These are phyloP conservation scores for Paecilomyces sp. DNA, from an alignment of 2,329 filamentous ascomycete genomes.

Conservation along the genomic window DNA sequence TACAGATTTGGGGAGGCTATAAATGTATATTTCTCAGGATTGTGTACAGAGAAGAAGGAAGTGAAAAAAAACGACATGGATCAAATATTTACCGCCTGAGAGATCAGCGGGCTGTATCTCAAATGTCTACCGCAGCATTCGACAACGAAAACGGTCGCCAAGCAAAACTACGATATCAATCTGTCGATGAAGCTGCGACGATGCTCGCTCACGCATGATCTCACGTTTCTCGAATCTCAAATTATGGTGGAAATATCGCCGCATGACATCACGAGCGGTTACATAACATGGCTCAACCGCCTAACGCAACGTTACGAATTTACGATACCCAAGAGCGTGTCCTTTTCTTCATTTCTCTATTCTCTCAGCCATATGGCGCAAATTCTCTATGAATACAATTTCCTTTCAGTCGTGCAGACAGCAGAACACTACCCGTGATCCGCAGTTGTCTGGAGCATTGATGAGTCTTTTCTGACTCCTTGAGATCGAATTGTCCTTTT, in stretches of 20 bases:
- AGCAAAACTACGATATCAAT: not conserved
- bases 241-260: not conserved
- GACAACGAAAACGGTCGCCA: not conserved
- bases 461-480: too few species aligned
- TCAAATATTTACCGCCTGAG: not conserved
- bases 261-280: not conserved
- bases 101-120: not conserved
- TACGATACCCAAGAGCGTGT: not conserved
- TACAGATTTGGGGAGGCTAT: not conserved
- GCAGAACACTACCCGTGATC: too few species aligned
- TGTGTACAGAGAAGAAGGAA: not conserved
- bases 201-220: not conserved
- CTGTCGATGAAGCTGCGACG: not conserved
- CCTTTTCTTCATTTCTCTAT: not conserved
- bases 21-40: not conserved
- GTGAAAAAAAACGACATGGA: not conserved
- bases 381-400: too few species aligned
- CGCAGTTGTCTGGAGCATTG: too few species aligned
- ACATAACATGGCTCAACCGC: not conserved
- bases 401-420: too few species aligned
- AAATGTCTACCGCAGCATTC: not conserved
- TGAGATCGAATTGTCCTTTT: too few species aligned
- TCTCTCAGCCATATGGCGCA: too few species aligned
- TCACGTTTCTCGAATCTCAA: not conserved
- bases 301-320: not conserved